phyloP scores from a whole-genome alignment of 1,139 yeast species.

The Debaryomyces udenii region DNA sequence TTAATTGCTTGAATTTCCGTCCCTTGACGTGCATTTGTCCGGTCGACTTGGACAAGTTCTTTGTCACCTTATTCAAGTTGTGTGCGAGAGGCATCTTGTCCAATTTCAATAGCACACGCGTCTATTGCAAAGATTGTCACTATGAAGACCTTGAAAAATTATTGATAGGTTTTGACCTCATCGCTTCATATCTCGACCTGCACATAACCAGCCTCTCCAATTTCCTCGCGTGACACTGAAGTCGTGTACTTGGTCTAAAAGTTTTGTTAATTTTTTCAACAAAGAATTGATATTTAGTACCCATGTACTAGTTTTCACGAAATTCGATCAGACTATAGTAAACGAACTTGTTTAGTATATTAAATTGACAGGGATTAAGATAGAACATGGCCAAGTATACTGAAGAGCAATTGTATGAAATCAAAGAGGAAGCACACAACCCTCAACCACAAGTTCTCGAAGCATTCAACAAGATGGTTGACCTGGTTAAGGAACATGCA shows the following conservation, averaged over 20 bases:
- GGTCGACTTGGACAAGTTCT: slow-evolving; percentile 59
- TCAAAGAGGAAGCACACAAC: slow-evolving; percentile 57
- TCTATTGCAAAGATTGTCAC: too few species aligned
- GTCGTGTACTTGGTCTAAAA: slow-evolving; percentile 3
- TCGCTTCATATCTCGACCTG: slow-evolving; percentile 10
- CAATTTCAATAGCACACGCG: background rate
- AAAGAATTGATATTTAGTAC: slow-evolving; percentile 4
- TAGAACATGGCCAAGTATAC: slow-evolving; percentile 60
- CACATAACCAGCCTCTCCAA: slow-evolving; percentile 7
- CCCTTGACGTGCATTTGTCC: slow-evolving; percentile 84
- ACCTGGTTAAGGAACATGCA: slow-evolving; percentile 57
- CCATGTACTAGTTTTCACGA: background rate
- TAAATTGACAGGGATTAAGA: slow-evolving; percentile 4
- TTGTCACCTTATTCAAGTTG: slow-evolving; percentile 70
- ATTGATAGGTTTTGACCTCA: slow-evolving; percentile 14
- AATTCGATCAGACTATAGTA: slow-evolving; percentile 1
- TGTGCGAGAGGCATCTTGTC: slow-evolving; percentile 76
- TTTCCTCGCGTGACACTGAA: slow-evolving; percentile 11
- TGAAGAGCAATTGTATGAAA: slow-evolving; percentile 65
- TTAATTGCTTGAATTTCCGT: slow-evolving; percentile 80
- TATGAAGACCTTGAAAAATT: too few species aligned
- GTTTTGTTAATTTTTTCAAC: slow-evolving; percentile 7
- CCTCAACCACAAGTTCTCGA: slow-evolving; percentile 66
- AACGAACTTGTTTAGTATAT: slow-evolving; percentile 1
- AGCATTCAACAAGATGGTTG: slow-evolving; percentile 67